Conservation (phyloP, 345 rosid genomes). For the Triadica sebifera region DNA sequence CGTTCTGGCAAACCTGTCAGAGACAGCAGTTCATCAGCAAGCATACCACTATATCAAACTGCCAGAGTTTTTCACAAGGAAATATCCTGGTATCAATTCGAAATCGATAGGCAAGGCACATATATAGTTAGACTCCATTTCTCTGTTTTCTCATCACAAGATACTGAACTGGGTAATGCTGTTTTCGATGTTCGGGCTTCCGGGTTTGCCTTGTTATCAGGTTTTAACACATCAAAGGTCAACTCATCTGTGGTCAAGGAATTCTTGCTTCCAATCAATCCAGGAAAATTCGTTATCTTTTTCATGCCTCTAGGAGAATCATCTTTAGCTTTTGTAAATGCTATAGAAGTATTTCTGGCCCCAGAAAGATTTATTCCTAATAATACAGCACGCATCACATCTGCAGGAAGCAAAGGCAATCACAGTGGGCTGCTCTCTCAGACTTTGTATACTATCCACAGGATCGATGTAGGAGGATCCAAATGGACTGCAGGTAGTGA, state of each 20-base stretch:
- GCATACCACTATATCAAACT: conserved; percentile 14
- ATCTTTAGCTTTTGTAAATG: conserved; percentile 60
- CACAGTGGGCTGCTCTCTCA: conserved; percentile 13
- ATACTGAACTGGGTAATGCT: conserved; percentile 9
- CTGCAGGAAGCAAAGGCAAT: background rate
- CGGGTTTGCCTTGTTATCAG: background rate
- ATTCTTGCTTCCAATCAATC: conserved; percentile 4
- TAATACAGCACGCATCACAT: background rate
- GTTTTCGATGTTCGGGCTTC: conserved; percentile 17
- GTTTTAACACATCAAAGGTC: background rate
- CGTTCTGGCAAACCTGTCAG: background rate
- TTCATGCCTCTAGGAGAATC: conserved; percentile 34
- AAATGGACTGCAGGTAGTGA: conserved; percentile 28
- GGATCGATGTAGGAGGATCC: conserved; percentile 47
- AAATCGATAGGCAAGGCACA: conserved; percentile 10
- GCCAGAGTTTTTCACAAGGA: conserved; percentile 20
- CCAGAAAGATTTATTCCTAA: conserved; percentile 30
- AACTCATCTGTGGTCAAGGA: conserved; percentile 12
- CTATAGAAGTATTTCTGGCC: conserved; percentile 55
- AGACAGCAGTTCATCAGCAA: conserved; percentile 4
- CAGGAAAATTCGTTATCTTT: conserved; percentile 16
- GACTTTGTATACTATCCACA: conserved; percentile 31
- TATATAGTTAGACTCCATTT: conserved; percentile 25
- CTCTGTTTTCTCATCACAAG: conserved; percentile 15
- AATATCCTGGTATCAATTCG: conserved; percentile 4